These are phyloP conservation scores for Aspergillus sclerotialis DNA, from an alignment of 2,329 filamentous ascomycete genomes.

Conservation along the genomic window DNA sequence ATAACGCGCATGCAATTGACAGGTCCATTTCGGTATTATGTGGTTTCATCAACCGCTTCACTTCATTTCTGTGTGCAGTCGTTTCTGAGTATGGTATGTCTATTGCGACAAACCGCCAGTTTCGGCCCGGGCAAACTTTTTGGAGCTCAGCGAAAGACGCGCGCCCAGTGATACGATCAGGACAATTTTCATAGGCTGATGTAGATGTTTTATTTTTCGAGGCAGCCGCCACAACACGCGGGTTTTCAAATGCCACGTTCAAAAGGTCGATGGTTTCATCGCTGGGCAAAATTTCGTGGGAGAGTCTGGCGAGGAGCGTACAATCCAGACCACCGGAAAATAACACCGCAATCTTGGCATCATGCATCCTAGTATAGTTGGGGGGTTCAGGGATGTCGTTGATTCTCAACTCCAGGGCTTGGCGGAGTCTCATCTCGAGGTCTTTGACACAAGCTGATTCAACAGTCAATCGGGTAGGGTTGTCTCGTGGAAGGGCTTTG, in stretches of 20 bases:
- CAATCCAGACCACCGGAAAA: conserved; percentile 96
- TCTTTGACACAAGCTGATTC: conserved; percentile 47
- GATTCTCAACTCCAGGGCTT: conserved; percentile 60
- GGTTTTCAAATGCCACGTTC: conserved; percentile 97
- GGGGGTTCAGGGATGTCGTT: conserved; percentile 58
- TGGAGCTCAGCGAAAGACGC: conserved; percentile 70
- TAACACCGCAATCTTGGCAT: conserved; percentile 60
- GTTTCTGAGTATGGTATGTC: conserved; percentile 77
- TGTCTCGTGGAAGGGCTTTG: conserved; percentile 22
- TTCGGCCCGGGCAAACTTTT: conserved; percentile 59
- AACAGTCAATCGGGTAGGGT: conserved; percentile 21
- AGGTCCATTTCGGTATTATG: conserved; percentile 99
- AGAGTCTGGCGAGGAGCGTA: conserved; percentile 73
- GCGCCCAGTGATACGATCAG: conserved; percentile 81
- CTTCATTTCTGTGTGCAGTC: conserved; percentile 56
- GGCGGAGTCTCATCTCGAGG: conserved; percentile 49
- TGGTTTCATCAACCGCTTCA: conserved; percentile 76
- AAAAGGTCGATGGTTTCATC: conserved; percentile 73
- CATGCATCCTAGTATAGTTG: conserved; percentile 14
- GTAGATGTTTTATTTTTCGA: conserved; percentile 33
- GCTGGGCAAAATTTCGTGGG: conserved; percentile 65
- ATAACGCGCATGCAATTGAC: conserved; percentile 88
- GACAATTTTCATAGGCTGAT: conserved; percentile 70
- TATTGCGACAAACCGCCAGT: conserved; percentile 74
- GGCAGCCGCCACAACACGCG: conserved; percentile 56